phyloP scores from a whole-genome alignment of 805 yeast species.

The Barnettozyma pratensis region DNA sequence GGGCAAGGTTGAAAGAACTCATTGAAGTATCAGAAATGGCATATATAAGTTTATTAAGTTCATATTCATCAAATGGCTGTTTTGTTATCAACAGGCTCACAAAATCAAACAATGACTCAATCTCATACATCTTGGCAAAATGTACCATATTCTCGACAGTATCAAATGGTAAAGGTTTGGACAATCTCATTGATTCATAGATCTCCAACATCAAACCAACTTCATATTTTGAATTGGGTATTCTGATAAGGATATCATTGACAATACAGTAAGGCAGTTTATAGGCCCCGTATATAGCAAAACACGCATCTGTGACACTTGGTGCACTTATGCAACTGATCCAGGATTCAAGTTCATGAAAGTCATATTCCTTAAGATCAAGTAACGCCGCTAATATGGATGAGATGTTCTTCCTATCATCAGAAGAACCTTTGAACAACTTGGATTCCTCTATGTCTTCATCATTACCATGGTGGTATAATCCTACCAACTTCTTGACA shows the following conservation, averaged over 20 bases:
- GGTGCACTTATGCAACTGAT: constrained; percentile 28
- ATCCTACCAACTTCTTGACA: too few relatives aligned
- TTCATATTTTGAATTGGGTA: constrained; percentile 20
- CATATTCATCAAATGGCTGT: not conserved
- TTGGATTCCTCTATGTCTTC: not conserved
- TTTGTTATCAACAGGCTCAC: constrained; percentile 1
- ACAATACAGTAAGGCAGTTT: constrained; percentile 36
- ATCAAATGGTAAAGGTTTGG: not conserved
- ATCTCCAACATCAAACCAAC: constrained; percentile 9
- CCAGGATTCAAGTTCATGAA: constrained; percentile 11
- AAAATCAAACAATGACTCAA: constrained; percentile 4
- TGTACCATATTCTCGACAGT: constrained; percentile 9
- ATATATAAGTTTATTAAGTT: constrained; percentile 11
- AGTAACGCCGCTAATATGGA: not conserved
- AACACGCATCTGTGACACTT: constrained; percentile 30
- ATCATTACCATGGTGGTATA: not conserved
- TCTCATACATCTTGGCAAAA: constrained; percentile 12
- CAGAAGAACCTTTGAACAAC: not conserved
- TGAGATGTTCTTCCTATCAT: not conserved
- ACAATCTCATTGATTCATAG: not conserved
- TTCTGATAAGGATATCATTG: constrained; percentile 34
- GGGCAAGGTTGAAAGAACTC: constrained; percentile 6
- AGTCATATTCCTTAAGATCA: constrained; percentile 1
- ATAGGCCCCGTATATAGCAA: constrained; percentile 25
- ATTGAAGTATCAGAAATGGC: constrained; percentile 2